phyloP scores from a whole-genome alignment of 345 rosid genomes.

The Eutrema heterophyllum region DNA sequence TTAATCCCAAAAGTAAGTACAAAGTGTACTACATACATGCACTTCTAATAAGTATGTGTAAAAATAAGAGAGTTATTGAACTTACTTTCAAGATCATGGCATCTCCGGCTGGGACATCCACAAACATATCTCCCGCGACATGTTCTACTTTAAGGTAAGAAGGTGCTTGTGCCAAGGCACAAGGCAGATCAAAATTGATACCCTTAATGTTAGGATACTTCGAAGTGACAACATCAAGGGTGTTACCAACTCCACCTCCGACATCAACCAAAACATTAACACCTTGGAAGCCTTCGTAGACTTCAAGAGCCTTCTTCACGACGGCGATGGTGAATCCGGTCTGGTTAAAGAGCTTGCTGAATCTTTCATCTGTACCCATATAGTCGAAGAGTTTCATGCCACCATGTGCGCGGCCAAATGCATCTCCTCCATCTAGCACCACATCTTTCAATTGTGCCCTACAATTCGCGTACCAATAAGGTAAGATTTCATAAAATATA shows the following conservation, averaged over 20 bases:
- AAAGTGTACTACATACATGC: background rate
- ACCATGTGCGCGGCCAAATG: constrained; percentile 61
- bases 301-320: constrained; percentile 46
- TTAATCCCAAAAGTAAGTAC: background rate
- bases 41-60: background rate
- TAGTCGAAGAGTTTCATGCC: constrained; percentile 45
- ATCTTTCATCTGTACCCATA: constrained; percentile 33
- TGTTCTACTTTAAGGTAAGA: constrained; percentile 48
- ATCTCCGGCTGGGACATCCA: constrained; percentile 62
- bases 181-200: constrained; percentile 41
- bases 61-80: background rate
- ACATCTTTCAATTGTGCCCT: constrained; percentile 50
- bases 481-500: background rate
- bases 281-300: constrained; percentile 46
- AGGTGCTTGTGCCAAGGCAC: constrained; percentile 34
- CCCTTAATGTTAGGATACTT: constrained; percentile 41
- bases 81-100: constrained; percentile 82
- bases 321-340: constrained; percentile 39
- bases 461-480: background rate
- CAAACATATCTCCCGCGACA: constrained; percentile 86
- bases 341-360: constrained; percentile 42
- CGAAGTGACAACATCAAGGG: constrained; percentile 40
- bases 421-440: constrained; percentile 54
- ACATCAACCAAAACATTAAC: constrained; percentile 49
- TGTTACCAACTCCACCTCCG: constrained; percentile 59